Percentiles rank a stretch among this genome's conserved stretches.
phyloP scores from a whole-genome alignment of 2,329 filamentous ascomycete genomes.

The Scedosporium boydii region DNA sequence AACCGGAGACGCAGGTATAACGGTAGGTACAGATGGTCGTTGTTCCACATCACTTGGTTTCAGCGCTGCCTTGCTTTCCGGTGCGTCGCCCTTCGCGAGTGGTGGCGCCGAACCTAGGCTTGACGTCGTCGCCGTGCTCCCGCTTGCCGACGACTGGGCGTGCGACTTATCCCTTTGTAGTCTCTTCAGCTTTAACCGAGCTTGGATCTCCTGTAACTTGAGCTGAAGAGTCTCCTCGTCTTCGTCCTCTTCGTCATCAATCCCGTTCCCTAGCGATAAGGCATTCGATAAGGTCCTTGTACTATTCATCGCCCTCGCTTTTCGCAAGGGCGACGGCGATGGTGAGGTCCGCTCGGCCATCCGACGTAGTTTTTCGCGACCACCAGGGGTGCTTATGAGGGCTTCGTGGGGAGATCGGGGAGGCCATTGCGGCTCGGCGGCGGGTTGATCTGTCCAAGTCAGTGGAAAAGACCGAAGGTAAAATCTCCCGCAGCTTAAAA shows the following conservation, averaged over 20 bases:
- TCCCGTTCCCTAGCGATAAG: conserved; percentile 20
- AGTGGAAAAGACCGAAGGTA: neutral
- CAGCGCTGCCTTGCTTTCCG: neutral
- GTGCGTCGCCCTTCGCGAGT: neutral
- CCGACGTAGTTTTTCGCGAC: conserved; percentile 64
- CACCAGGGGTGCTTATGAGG: conserved; percentile 61
- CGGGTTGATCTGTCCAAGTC: conserved; percentile 6
- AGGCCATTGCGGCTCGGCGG: conserved; percentile 50
- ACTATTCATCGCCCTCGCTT: conserved; percentile 3
- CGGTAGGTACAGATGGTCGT: neutral
- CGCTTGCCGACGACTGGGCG: neutral
- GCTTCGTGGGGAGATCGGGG: conserved; percentile 57
- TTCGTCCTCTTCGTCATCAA: conserved; percentile 49
- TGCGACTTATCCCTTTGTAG: conserved; percentile 56
- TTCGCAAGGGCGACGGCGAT: conserved; percentile 50
- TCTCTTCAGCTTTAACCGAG: conserved; percentile 77
- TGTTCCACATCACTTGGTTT: neutral
- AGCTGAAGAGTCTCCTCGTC: conserved; percentile 86
- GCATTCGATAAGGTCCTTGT: neutral
- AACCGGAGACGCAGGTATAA: conserved; percentile 65
- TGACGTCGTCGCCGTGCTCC: neutral
- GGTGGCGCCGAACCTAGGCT: neutral
- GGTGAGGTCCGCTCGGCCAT: conserved; percentile 58
- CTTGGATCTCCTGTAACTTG: conserved; percentile 80
- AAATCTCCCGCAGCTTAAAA: neutral